A percentile compares a stretch with the other conserved stretches of the same genome.
Evolutionary conservation across 495 filamentous ascomycete genomes (phyloP).

Genomic region (Hypoxylon fuscum): DNA sequence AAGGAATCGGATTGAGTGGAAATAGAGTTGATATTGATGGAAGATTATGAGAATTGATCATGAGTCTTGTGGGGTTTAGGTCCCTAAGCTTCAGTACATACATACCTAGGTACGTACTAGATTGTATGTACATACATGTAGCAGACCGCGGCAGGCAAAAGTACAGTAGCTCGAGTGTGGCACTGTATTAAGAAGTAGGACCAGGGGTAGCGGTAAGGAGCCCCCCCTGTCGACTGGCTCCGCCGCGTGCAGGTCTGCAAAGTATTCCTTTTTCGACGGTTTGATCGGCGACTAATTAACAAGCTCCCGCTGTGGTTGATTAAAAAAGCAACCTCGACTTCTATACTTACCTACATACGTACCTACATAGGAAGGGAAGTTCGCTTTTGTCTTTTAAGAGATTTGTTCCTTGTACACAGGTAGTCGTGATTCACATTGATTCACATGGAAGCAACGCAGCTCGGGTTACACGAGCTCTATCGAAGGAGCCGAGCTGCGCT

Average conservation of each 20-base stretch:
- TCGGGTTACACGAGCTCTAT: slow-evolving; percentile 27
- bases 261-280: slow-evolving; percentile 28
- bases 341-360: too few species aligned
- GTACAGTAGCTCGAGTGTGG: too few species aligned
- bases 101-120: too few species aligned
- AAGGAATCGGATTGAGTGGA: slow-evolving; percentile 39
- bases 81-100: not conserved
- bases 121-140: too few species aligned
- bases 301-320: slow-evolving; percentile 39
- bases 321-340: slow-evolving; percentile 32
- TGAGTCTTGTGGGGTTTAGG: slow-evolving; percentile 14
- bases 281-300: slow-evolving; percentile 47
- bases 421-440: slow-evolving; percentile 3
- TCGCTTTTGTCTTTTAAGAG: slow-evolving; percentile 14
- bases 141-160: slow-evolving; percentile 9
- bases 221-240: slow-evolving; percentile 12
- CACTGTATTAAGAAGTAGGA: not conserved
- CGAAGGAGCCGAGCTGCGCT: slow-evolving; percentile 33
- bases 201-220: slow-evolving; percentile 28
- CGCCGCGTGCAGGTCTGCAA: slow-evolving; percentile 29
- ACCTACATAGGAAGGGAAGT: slow-evolving; percentile 20
- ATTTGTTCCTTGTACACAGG: slow-evolving; percentile 6
- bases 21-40: slow-evolving; percentile 34
- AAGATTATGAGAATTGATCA: slow-evolving; percentile 18
- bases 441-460: slow-evolving; percentile 5